Conservation (phyloP, 176 grass and related monocot species). For the Cymbopogon citratus region DNA sequence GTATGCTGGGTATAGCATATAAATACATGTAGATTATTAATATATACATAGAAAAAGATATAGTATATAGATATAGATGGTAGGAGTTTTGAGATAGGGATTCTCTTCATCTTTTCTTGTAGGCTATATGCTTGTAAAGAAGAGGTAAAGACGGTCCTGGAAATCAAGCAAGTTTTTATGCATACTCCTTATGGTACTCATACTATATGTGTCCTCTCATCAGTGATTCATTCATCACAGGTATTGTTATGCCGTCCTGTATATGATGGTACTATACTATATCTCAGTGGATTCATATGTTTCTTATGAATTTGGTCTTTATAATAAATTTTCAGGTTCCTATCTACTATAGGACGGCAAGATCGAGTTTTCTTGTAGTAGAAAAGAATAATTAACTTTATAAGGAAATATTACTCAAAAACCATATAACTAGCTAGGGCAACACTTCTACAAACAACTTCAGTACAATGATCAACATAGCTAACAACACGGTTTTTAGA, state of each 20-base stretch:
- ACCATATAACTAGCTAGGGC: neutral
- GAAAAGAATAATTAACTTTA: neutral
- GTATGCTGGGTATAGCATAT: neutral
- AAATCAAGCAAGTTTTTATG: slow-evolving; percentile 1
- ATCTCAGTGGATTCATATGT: neutral
- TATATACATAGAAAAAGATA: neutral
- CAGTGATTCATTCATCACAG: neutral
- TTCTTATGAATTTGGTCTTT: neutral
- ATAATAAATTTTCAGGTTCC: neutral
- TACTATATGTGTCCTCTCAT: neutral
- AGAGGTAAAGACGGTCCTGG: slow-evolving; percentile 33
- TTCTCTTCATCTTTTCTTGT: slow-evolving; percentile 45
- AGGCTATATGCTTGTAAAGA: slow-evolving; percentile 19
- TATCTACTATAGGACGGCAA: neutral
- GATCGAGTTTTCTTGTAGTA: neutral
- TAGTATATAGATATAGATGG: neutral
- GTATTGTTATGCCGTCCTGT: too few relatives aligned
- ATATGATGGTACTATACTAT: too few relatives aligned
- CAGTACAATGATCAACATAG: neutral
- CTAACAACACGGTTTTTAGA: neutral
- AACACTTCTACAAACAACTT: neutral
- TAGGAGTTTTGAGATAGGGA: slow-evolving; percentile 32
- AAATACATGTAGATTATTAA: neutral
- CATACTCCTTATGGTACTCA: neutral
- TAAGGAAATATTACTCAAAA: neutral